Evolutionary conservation across 495 filamentous ascomycete genomes (phyloP).

Genomic region (Daldinia vernicosa): DNA sequence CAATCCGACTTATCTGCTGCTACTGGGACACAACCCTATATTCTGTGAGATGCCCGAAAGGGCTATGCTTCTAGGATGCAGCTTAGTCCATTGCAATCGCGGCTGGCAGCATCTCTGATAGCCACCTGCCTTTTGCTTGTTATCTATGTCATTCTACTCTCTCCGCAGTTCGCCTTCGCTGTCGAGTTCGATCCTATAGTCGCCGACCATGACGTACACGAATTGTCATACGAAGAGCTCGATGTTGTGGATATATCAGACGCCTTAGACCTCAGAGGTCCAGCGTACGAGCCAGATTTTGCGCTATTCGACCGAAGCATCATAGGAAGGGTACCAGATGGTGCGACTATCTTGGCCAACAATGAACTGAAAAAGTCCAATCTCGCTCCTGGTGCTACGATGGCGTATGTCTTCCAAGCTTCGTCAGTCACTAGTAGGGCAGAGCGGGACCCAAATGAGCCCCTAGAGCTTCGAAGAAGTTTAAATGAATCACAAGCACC

Average conservation of each 20-base stretch:
- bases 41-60: slow-evolving; percentile 43
- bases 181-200: slow-evolving; percentile 53
- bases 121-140: slow-evolving; percentile 64
- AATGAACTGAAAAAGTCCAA: slow-evolving; percentile 66
- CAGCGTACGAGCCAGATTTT: slow-evolving; percentile 67
- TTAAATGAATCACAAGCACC: slow-evolving; percentile 30
- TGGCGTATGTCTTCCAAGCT: slow-evolving; percentile 49
- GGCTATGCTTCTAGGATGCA: slow-evolving; percentile 63
- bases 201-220: slow-evolving; percentile 46
- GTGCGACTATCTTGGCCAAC: slow-evolving; percentile 63
- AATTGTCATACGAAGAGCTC: slow-evolving; percentile 40
- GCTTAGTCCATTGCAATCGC: slow-evolving; percentile 72
- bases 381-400: slow-evolving; percentile 64
- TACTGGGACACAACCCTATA: slow-evolving; percentile 24
- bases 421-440: slow-evolving; percentile 41
- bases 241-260: slow-evolving; percentile 38
- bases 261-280: slow-evolving; percentile 28
- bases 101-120: slow-evolving; percentile 70
- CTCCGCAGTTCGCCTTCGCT: slow-evolving; percentile 67
- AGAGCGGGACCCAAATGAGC: slow-evolving; percentile 15
- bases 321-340: slow-evolving; percentile 66
- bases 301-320: slow-evolving; percentile 66
- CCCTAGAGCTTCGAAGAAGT: slow-evolving; percentile 33
- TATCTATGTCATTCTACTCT: slow-evolving; percentile 64
- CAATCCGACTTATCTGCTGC: slow-evolving; percentile 13